Evolutionary conservation across 2,329 filamentous ascomycete species (phyloP).

Genomic region (Dothideomycetes sp.): DNA sequence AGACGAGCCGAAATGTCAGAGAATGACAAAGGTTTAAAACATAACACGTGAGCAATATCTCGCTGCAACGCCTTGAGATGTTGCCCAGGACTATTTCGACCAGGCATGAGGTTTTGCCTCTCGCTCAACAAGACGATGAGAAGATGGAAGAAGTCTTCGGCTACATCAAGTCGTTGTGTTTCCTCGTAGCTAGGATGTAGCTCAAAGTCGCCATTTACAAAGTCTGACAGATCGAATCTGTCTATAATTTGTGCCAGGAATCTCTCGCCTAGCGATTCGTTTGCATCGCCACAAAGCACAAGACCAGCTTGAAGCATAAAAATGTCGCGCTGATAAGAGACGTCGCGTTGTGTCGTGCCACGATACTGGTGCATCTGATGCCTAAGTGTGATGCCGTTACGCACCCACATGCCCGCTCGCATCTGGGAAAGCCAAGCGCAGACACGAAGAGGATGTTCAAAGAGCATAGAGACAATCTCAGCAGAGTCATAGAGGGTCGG

Average conservation of each 20-base stretch:
- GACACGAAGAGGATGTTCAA: slow-evolving; percentile 87
- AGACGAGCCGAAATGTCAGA: slow-evolving; percentile 81
- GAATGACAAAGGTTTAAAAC: slow-evolving; percentile 92
- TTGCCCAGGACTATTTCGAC: slow-evolving; percentile 55
- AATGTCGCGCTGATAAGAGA: slow-evolving; percentile 89
- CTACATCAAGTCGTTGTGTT: slow-evolving; percentile 77
- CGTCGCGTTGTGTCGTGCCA: slow-evolving; percentile 78
- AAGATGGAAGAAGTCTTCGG: slow-evolving; percentile 91
- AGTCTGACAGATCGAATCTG: slow-evolving; percentile 77
- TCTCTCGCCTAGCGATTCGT: slow-evolving; percentile 32
- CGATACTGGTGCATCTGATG: slow-evolving; percentile 94
- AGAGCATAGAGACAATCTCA: slow-evolving; percentile 41
- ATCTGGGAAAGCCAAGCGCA: slow-evolving; percentile 97
- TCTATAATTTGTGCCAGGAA: slow-evolving; percentile 86
- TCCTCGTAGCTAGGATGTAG: slow-evolving; percentile 72
- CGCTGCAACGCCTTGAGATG: slow-evolving; percentile 56
- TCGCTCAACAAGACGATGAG: slow-evolving; percentile 87
- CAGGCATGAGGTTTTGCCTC: slow-evolving; percentile 65
- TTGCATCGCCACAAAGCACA: slow-evolving; percentile 72
- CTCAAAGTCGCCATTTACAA: slow-evolving; percentile 77
- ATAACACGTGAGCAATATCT: slow-evolving; percentile 87
- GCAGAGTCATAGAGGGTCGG: slow-evolving; percentile 3
- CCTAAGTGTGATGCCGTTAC: slow-evolving; percentile 89
- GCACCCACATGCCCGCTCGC: slow-evolving; percentile 97
- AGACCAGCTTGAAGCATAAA: slow-evolving; percentile 87